phyloP scores from a whole-genome alignment of 768 basidiomycete species.

The Hysterangium stoloniferum region DNA sequence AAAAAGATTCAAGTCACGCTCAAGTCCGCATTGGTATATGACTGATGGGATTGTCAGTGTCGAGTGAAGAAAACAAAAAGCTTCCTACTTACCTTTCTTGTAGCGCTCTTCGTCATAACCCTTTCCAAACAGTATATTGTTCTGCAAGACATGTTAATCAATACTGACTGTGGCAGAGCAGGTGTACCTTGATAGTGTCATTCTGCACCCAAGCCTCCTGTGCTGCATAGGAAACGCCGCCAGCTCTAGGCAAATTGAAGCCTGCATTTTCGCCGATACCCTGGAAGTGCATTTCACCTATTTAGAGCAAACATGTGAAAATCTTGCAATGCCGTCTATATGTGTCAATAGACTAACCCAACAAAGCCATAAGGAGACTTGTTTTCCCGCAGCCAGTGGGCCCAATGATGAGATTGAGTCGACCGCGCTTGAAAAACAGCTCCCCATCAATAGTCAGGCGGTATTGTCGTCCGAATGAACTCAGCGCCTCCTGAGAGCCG shows the following conservation, averaged over 20 bases:
- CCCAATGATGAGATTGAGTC: slow-evolving; percentile 16
- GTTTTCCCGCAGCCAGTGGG: slow-evolving; percentile 28
- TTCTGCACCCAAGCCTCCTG: slow-evolving; percentile 87
- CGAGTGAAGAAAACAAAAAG: background rate
- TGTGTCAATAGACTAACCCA: slow-evolving; percentile 26
- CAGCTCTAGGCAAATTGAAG: slow-evolving; percentile 59
- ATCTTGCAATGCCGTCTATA: background rate
- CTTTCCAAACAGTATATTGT: slow-evolving; percentile 43
- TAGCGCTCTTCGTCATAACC: slow-evolving; percentile 36
- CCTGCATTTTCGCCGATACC: slow-evolving; percentile 46
- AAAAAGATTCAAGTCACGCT: slow-evolving; percentile 39
- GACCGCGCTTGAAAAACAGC: slow-evolving; percentile 44
- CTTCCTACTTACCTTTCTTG: slow-evolving; percentile 22
- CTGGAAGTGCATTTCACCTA: slow-evolving; percentile 59
- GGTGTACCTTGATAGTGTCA: slow-evolving; percentile 63
- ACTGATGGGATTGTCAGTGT: slow-evolving; percentile 19
- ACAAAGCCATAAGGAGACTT: slow-evolving; percentile 54
- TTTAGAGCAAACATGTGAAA: background rate
- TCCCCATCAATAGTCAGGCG: slow-evolving; percentile 44
- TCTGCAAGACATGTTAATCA: slow-evolving; percentile 33
- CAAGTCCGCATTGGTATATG: slow-evolving; percentile 32
- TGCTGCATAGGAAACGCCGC: slow-evolving; percentile 71
- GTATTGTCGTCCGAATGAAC: slow-evolving; percentile 36
- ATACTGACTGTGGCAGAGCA: no score
- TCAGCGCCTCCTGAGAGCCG: slow-evolving; percentile 22